These are phyloP conservation scores for Rhizopus stolonifer DNA, from an alignment of 371 early-diverging fungal species.

Conservation along the genomic window DNA sequence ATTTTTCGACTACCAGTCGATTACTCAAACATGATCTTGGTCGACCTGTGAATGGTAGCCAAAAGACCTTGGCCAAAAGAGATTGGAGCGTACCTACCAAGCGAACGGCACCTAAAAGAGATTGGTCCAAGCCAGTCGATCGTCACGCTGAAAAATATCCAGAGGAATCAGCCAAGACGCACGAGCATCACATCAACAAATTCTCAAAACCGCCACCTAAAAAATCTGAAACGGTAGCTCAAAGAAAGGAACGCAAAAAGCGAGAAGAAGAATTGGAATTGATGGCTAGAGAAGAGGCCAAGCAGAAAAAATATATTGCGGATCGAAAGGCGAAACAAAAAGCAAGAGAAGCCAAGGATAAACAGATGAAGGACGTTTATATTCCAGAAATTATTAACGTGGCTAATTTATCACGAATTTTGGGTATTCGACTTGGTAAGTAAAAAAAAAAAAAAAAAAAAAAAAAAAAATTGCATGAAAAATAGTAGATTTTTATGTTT, in stretches of 20 bases:
- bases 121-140: conserved; percentile 38
- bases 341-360: conserved; percentile 26
- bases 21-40: conserved; percentile 10
- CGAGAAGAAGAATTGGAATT: conserved; percentile 31
- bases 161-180: conserved; percentile 23
- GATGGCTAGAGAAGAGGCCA: conserved; percentile 29
- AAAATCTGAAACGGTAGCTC: conserved; percentile 19
- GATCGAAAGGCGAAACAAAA: conserved; percentile 27
- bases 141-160: conserved; percentile 31
- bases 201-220: conserved; percentile 19
- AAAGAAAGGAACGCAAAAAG: conserved; percentile 35
- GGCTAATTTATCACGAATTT: conserved; percentile 73
- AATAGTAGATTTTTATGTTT: too few species aligned
- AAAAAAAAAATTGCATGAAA: too few species aligned
- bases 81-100: conserved; percentile 1
- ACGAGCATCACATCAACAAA: conserved; percentile 29
- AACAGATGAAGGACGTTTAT: conserved; percentile 62
- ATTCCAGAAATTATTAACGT: conserved; percentile 85
- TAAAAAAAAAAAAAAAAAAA: neutral
- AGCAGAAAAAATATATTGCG: conserved; percentile 20
- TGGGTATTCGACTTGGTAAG: conserved; percentile 72
- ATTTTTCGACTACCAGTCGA: neutral
- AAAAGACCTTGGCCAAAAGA: neutral
- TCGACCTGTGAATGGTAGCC: neutral
- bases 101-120: conserved; percentile 24